Conservation (phyloP, 140 eudicot species). For the Oenanthe javanica region DNA sequence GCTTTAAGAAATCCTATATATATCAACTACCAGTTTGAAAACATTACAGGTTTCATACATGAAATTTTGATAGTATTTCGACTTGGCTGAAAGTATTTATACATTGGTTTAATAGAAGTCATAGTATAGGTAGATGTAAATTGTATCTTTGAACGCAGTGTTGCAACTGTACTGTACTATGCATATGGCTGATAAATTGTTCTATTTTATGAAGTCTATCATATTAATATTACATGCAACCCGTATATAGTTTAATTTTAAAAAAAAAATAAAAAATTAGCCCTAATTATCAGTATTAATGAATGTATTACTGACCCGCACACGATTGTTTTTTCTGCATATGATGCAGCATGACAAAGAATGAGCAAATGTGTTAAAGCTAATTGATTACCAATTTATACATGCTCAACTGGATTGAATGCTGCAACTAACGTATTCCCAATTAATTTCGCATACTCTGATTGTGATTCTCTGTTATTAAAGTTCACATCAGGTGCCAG, state of each 20-base stretch:
- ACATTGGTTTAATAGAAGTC: not conserved
- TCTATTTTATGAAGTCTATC: not conserved
- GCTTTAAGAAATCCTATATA: no score
- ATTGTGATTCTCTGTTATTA: slow-evolving; percentile 3
- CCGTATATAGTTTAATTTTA: not conserved
- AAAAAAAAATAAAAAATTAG: not conserved
- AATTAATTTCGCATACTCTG: not conserved
- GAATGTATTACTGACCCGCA: not conserved
- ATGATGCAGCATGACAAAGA: not conserved
- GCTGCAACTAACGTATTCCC: not conserved
- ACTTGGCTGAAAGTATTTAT: not conserved
- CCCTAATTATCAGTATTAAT: not conserved
- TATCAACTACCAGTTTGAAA: not conserved
- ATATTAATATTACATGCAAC: not conserved
- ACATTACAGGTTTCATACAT: not conserved
- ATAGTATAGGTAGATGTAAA: not conserved
- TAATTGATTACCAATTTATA: not conserved
- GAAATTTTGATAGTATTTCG: not conserved
- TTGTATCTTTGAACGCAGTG: not conserved
- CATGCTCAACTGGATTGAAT: not conserved
- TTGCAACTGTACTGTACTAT: not conserved
- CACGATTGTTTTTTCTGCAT: not conserved
- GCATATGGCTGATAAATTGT: not conserved
- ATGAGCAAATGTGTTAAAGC: not conserved
- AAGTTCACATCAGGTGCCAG: slow-evolving; percentile 97